Evolutionary conservation across 192 early-diverging fungal genomes (phyloP), one percentile per base, ranked within the genome.

Genomic region (Coemansia sp.): DNA sequence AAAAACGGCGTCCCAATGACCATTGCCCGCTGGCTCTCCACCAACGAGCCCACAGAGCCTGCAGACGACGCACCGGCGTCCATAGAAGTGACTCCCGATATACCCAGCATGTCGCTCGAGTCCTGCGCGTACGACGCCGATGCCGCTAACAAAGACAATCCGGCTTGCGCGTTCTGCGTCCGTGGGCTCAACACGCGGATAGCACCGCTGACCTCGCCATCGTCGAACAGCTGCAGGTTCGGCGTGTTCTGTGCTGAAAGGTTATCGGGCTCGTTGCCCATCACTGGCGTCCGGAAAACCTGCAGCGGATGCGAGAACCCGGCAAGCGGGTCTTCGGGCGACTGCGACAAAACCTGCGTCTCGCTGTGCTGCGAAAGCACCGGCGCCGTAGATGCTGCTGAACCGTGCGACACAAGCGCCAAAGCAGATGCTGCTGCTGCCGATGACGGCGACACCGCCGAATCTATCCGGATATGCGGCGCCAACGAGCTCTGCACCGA

Each of bases 121-220:
- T 61, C 64, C 38, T 71, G 67, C 31, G 77, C 77, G n/a, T 69
- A 75, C 11, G 77, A 69, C 16, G 72, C 77, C 25, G 72, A 75
- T 52, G 77, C 77, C 2, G 77, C 77, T 55, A 80, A 48, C 55
- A 80, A 51, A 49, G 77, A 71, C n/a, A 80, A 42, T 8, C 77
- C 77, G 5, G 77, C 68, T 50, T 80, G 77, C 31, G 77, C 77
- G n/a, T 72, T 75, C 55, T 75, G 77, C 28, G 77, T 80, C 3
- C 77, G 72, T 4, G 77, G 77, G 31, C 77, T 80, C 14, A 80
- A 60, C 31, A 73, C 77, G 29, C 62, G 61, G 2, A 63, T 65
- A 1, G 51, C 51, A 58, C 5, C 32, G 32, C 52, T 55, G 25
- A 73, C 73, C 7, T 72, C 78, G 28, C 67, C 70, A 8, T 81